Base-by-base conservation (phyloP, 805 yeast genomes). In the Candida yuanshanica region DNA sequence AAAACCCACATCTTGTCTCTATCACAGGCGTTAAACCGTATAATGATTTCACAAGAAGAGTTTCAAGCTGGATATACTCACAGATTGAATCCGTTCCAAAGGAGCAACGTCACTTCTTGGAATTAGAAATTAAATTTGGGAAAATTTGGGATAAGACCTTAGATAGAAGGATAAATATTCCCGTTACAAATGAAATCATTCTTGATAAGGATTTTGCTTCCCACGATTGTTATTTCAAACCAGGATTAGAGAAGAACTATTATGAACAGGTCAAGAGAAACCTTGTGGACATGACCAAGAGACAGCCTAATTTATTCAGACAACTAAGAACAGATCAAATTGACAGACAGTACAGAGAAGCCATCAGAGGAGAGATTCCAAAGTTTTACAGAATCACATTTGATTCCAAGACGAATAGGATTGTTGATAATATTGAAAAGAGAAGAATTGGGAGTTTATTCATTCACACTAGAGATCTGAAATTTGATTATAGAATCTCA, bases 21-120 rank as follows among this genome's bases (percentile, higher is more conserved):
- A 72, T 87, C 14, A 80, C 88, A 0, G 90, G 89, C 5, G 72
- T 83, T 1, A 79, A 79, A 34, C 93, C 93, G 1, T 75, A 85
- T 36, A 88, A 87, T 54, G 91, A 87, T 52, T 68, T 86, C 44
- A 83, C 90, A 6, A 77, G 90, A 55, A 77, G 85, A 25, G 78
- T 90, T 7, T 83, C 93, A 18, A 87, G 83, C 51, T 90, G 97
- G 97, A 72, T 90, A 8, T 89, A 83, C 69, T 89, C 95, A 16
- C 82, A 85, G 47, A 69, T 88, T 36, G 71, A 72, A 35, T 85
- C 85, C 25, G 72, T 86, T 31, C 74, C 77, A 31, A 75, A 75
- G 32, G 63, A 70, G 46, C 49, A 69, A 50, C 66, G 72, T 39
- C 69, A 80, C 18, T 75, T 68, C 52, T 69, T 84, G 22, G 95